Evolutionary conservation across 768 basidiomycete species (phyloP).

Genomic region (Grammothele lineata): DNA sequence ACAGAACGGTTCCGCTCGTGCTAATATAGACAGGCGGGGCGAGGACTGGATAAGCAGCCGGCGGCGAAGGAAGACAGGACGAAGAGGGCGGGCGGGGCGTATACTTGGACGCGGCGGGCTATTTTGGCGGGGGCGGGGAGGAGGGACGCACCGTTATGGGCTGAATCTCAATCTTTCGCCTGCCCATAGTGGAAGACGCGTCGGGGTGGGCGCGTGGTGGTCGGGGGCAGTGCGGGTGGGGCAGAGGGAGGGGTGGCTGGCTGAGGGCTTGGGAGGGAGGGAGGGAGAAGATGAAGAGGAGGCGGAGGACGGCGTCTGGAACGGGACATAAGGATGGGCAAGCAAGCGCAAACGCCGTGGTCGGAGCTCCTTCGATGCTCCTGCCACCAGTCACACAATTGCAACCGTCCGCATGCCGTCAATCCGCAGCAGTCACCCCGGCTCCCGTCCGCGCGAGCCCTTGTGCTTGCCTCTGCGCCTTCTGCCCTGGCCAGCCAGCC

Average conservation of each 20-base stretch:
- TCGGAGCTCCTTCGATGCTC: conserved; percentile 21
- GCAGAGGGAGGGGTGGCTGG: conserved; percentile 4
- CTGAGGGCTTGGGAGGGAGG: conserved; percentile 2
- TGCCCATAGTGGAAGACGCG: conserved; percentile 45
- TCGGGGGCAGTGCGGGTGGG: conserved; percentile 4
- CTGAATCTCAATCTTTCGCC: conserved; percentile 80
- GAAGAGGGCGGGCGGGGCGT: conserved; percentile 10
- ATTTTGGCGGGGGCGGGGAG: conserved; percentile 18
- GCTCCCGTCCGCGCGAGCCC: neutral
- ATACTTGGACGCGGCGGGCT: conserved; percentile 29
- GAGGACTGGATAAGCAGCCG: conserved; percentile 25
- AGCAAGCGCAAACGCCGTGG: conserved; percentile 23
- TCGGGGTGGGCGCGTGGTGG: neutral
- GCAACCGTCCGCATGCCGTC: conserved; percentile 13
- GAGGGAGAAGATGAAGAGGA: conserved; percentile 12
- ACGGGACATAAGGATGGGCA: conserved; percentile 18
- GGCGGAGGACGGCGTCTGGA: conserved; percentile 8
- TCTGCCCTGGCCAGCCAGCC: neutral
- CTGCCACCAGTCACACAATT: conserved; percentile 15
- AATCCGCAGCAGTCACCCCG: conserved; percentile 11
- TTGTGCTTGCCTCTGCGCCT: neutral
- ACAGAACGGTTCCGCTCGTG: conserved; percentile 90
- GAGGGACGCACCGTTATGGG: conserved; percentile 63
- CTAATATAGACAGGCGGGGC: conserved; percentile 44
- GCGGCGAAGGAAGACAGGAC: conserved; percentile 23